These are phyloP conservation scores for Zanthoxylum bungeanum DNA, from an alignment of 345 rosid species.

Conservation along the genomic window DNA sequence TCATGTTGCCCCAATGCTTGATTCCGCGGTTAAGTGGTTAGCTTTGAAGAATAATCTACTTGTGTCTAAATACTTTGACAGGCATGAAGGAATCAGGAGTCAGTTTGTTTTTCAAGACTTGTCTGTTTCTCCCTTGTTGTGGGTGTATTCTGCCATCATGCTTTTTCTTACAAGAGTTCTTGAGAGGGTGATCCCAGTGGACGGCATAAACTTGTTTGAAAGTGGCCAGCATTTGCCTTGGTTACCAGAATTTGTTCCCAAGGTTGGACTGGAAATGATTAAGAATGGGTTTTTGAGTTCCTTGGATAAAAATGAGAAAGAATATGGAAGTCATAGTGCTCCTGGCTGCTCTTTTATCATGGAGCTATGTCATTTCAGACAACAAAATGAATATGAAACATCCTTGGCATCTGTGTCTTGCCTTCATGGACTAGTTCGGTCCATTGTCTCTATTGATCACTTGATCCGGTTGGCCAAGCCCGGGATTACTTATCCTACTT, in stretches of 20 bases:
- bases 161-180: constrained; percentile 67
- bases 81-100: constrained; percentile 25
- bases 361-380: constrained; percentile 57
- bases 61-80: constrained; percentile 38
- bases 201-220: constrained; percentile 19
- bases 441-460: constrained; percentile 42
- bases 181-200: constrained; percentile 53
- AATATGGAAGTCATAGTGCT: constrained; percentile 29
- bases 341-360: constrained; percentile 43
- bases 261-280: constrained; percentile 71
- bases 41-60: constrained; percentile 31
- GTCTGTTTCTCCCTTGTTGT: constrained; percentile 46
- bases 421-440: constrained; percentile 55
- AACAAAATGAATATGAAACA: constrained; percentile 38
- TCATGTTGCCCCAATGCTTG: constrained; percentile 69
- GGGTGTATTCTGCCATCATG: constrained; percentile 68
- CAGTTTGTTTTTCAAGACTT: constrained; percentile 24
- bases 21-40: constrained; percentile 75
- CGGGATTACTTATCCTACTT: constrained; percentile 21
- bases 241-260: constrained; percentile 91
- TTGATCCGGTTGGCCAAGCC: constrained; percentile 62
- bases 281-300: constrained; percentile 57
- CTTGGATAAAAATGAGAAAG: constrained; percentile 18
- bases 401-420: constrained; percentile 72
- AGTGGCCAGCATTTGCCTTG: constrained; percentile 44